Evolutionary conservation across 768 basidiomycete genomes (phyloP), one percentile per base, ranked within the genome.

Genomic region (Suillus brevipes): DNA sequence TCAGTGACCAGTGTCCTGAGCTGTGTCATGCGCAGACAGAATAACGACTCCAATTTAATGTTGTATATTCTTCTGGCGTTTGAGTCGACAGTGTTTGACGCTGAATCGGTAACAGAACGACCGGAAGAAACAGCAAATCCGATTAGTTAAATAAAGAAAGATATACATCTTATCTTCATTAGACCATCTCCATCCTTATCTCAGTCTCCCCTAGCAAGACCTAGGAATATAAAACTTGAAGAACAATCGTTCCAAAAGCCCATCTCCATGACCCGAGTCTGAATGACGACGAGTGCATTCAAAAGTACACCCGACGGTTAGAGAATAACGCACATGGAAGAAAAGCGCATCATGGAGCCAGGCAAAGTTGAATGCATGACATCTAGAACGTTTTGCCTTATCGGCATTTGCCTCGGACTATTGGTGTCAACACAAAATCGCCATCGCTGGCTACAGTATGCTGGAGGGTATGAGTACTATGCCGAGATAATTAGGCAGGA

Each of bases 211-310:
- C 9, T 45, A 45, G 43, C 10, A 3, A n/a, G 47, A n/a, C 12
- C 45, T 10, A 36, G 34, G 34, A 1, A 8, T 36, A 47, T 47
- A 47, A n/a, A 47, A 47, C 45, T 47, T n/a, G n/a, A n/a, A 45
- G 23, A 13, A 38, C 12, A 12, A 38, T 13, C 12, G 23, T 49
- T 49, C 47, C 47, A 12, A 47, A 49, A 25, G 49, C 14, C 6
- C 23, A 49, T 49, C 96, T 20, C 97, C 95, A 71, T 98, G 95
- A 0, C 95, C 95, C 1, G 95, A 96, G 77, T 94, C 91, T 92
- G 63, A 37, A 62, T 9, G 20, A 52, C 8, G 50, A 8, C 13
- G 14, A 60, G 37, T 18, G 23, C 8, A 25, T 38, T 55, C 14
- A 4, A 57, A 14, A 38, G 23, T 38, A 18, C 31, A 38, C 8